Conservation (phyloP, 1,139 yeast genomes). For the Diutina scorzettiae region DNA sequence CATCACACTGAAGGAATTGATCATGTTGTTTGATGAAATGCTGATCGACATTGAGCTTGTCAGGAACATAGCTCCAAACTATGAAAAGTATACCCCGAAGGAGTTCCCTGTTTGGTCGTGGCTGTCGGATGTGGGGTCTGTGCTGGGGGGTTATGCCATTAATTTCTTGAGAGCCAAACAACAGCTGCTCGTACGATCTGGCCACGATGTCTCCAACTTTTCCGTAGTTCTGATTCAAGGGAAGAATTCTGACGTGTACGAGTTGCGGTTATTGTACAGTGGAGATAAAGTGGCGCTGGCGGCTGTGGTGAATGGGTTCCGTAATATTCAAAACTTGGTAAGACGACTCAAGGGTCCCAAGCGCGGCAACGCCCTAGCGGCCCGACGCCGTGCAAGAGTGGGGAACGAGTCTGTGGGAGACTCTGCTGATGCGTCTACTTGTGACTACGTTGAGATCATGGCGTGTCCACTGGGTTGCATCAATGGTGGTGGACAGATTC, state of each 20-base stretch:
- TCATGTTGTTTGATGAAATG: conserved; percentile 52
- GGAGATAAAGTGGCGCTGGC: conserved; percentile 41
- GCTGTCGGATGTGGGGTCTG: conserved; percentile 67
- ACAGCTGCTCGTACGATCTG: conserved; percentile 16
- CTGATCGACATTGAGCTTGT: conserved; percentile 9
- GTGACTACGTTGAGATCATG: conserved; percentile 89
- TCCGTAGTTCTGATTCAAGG: conserved; percentile 35
- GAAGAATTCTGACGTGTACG: conserved; percentile 65
- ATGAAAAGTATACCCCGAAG: background rate
- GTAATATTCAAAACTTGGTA: conserved; percentile 88
- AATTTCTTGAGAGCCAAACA: conserved; percentile 39
- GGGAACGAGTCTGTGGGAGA: background rate
- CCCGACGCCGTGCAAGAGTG: conserved; percentile 28
- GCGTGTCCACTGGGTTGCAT: conserved; percentile 98
- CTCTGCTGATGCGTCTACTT: conserved; percentile 47
- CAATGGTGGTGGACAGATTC: conserved; percentile 91
- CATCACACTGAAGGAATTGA: conserved; percentile 77
- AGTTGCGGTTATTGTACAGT: conserved; percentile 38
- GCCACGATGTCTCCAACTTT: conserved; percentile 14
- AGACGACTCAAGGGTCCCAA: conserved; percentile 51
- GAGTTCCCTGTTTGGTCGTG: conserved; percentile 27
- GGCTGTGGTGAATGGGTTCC: conserved; percentile 81
- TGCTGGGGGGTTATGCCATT: conserved; percentile 82
- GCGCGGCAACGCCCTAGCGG: conserved; percentile 27
- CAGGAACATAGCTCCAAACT: too few relatives aligned